Conservation (phyloP, 2,329 filamentous ascomycete genomes). For the Colletotrichum coccodes region DNA sequence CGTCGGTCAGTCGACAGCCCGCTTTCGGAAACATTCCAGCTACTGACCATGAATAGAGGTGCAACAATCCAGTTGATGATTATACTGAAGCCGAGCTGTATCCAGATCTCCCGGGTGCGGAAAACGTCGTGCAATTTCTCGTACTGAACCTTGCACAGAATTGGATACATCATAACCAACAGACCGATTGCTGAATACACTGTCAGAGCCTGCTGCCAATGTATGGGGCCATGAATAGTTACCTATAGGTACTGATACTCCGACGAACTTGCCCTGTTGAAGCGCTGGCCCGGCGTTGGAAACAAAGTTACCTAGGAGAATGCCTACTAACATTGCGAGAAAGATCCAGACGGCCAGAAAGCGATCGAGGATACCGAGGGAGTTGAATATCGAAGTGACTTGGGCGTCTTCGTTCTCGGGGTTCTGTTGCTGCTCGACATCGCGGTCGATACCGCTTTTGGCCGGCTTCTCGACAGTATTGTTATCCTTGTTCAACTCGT, state of each 20-base stretch:
- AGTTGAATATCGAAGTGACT: constrained; percentile 58
- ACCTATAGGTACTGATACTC: constrained; percentile 75
- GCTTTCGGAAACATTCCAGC: not conserved
- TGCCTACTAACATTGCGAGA: constrained; percentile 80
- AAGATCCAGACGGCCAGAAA: constrained; percentile 80
- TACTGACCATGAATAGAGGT: constrained; percentile 79
- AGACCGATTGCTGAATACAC: constrained; percentile 75
- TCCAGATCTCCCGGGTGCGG: constrained; percentile 72
- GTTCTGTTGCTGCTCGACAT: constrained; percentile 26
- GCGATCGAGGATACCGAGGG: constrained; percentile 69
- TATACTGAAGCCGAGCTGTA: constrained; percentile 81
- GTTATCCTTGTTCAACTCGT: not conserved
- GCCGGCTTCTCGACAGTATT: not conserved
- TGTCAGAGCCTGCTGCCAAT: not conserved
- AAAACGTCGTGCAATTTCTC: constrained; percentile 79
- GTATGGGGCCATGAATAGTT: constrained; percentile 19
- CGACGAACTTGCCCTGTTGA: constrained; percentile 78
- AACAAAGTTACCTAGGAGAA: constrained; percentile 81
- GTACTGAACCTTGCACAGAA: constrained; percentile 86
- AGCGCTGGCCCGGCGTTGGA: constrained; percentile 68
- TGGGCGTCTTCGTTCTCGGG: not conserved
- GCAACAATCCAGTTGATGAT: constrained; percentile 86
- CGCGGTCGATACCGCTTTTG: not conserved
- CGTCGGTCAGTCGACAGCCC: not conserved
- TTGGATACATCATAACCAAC: constrained; percentile 94